Evolutionary conservation across 2,329 filamentous ascomycete genomes (phyloP), one percentile per base, ranked within the genome.

Genomic region (Aciculosporium take): DNA sequence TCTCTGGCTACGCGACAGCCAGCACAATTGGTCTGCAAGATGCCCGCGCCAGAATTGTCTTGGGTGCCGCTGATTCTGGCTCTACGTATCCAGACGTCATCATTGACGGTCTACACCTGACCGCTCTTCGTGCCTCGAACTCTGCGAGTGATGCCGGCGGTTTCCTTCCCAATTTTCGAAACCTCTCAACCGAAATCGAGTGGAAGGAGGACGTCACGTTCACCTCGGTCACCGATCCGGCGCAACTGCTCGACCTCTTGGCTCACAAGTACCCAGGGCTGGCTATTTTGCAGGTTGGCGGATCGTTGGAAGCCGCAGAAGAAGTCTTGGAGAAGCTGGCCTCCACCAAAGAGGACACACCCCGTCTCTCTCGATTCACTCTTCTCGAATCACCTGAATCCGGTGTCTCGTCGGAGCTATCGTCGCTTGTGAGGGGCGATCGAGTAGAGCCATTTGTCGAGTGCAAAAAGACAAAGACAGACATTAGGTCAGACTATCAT

Each of bases 131-230:
- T 0, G 43, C 46, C 2, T 45, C 55, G 3, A 42, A 46, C 2
- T 46, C 55, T 3, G 47, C 56, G 0, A 45, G 52, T 5, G 50
- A 46, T 0, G 46, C 51, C 0, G 55, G 49, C 0, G 56, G 52
- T 1, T 74, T 69, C 45, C 48, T 75, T 7, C 65, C 68, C 0
- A 68, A 64, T 20, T 62, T 72, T 46, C 65, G 63, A 25, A 66
- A 66, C 17, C 56, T 75, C 1, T 71, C 67, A 42, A 67, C 65
- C 2, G 56, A 69, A 46, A 57, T 74, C 37, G 46, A 60, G 2
- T 75, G 71, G 71, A 56, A 64, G 17, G 52, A 63, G 40, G 61
- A 69, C 40, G 48, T 54, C 6, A 41, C 48, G 2, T 59, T 52
- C 8, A 46, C 54, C 1, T 45, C 45, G 1, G 46, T 54, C 1